Base-by-base conservation (phyloP, 805 yeast genomes). In the Sugiyamaella marilandica region DNA sequence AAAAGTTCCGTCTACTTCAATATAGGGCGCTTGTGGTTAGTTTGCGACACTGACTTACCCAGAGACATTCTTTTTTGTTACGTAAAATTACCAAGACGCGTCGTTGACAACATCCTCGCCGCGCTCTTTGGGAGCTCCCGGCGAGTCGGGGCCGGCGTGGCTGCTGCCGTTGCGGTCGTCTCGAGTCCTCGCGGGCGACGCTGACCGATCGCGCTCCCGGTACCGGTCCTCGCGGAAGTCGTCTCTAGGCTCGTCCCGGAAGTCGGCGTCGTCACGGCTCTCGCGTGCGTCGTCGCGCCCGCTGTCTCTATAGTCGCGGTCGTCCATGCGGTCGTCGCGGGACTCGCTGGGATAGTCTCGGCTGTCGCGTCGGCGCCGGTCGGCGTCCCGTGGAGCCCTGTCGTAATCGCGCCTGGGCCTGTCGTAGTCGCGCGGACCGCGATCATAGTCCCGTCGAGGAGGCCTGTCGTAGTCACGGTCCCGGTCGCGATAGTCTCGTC, bases 381-480 rank as follows among this genome's bases (percentile, higher is more conserved):
- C 53, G 19, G 33, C 19, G 47, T 48, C 51, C 16, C 74, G 74
- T 61, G 75, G 72, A 53, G 73, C 71, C 48, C 79, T 78, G 62
- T 71, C 70, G 65, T 78, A 73, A 55, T 72, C 72, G 50, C 80
- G 79, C 62, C 71, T 68, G 64, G 79, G 73, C 53, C 76, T 48
- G 33, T 55, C 62, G n/a, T 56, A 34, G 24, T 58, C 48, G 21
- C 52, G 51, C 43, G 55, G 63, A 68, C 64, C 63, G 26, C 71
- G 61, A 56, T 61, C 71, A 45, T 34, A 51, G 19, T 47, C 56
- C 35, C 76, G 74, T 56, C 78, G 84, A 4, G 41, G 41, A 8
- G 24, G 16, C 71, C 73, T 81, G 59, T 71, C 69, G 58, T 71
- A 65, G 54, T 76, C 77, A 49, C 72, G 62, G 59, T 68, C 60